Percentiles rank a stretch among this genome's conserved stretches.
phyloP scores from a whole-genome alignment of 164 flowering plant species.

The Dillenia turbinata region DNA sequence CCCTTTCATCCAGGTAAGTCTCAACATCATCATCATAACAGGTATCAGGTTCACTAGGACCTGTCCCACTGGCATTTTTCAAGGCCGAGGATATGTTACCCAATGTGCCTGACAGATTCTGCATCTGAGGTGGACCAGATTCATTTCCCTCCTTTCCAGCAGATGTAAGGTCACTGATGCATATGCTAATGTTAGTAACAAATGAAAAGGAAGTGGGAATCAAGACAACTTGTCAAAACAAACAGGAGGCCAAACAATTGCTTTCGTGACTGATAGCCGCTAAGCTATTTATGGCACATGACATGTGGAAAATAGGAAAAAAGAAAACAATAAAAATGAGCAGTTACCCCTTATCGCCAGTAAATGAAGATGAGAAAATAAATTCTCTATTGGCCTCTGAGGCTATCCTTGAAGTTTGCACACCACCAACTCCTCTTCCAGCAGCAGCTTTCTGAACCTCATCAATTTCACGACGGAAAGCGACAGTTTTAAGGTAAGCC shows the following conservation, averaged over 20 bases:
- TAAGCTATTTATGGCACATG: no score
- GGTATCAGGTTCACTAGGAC: conserved; percentile 24
- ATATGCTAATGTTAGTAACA: conserved; percentile 3
- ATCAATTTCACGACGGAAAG: conserved; percentile 94
- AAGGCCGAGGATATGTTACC: conserved; percentile 18
- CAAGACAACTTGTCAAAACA: neutral
- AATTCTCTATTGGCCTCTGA: conserved; percentile 93
- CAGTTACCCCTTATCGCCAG: conserved; percentile 85
- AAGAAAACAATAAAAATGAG: neutral
- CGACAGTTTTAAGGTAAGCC: conserved; percentile 91
- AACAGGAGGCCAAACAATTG: neutral
- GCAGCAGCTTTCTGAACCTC: conserved; percentile 91
- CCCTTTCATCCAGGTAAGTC: conserved; percentile 90
- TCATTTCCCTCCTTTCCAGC: conserved; percentile 34
- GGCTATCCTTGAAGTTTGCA: conserved; percentile 82
- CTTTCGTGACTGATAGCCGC: no score
- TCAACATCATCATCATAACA: conserved; percentile 46
- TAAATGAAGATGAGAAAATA: conserved; percentile 85
- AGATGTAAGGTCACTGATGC: conserved; percentile 54
- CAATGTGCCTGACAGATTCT: conserved; percentile 17
- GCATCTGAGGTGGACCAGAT: conserved; percentile 20
- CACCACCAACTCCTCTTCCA: conserved; percentile 83
- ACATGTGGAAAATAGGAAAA: neutral
- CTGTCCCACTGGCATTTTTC: conserved; percentile 23
- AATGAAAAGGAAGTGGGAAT: neutral